These are phyloP conservation scores for button mushroom (Agaricus bisporus) DNA, from an alignment of 768 basidiomycete species.

Conservation along the genomic window DNA sequence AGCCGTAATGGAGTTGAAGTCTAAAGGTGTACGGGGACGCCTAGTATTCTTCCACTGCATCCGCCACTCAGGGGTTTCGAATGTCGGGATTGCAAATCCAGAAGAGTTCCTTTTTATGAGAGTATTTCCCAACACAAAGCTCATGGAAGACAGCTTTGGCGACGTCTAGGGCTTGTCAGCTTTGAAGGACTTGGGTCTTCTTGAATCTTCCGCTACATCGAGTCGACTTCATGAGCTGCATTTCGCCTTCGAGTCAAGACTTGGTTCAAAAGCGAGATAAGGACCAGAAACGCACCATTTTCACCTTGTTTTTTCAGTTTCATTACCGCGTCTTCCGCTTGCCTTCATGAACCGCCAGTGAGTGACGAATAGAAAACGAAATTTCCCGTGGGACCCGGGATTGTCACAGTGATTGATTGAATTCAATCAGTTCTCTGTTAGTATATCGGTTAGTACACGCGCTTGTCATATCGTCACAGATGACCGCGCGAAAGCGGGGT, in stretches of 20 bases:
- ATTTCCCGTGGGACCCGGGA: background rate
- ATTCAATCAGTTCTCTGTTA: slow-evolving; percentile 8
- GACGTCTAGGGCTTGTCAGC: slow-evolving; percentile 53
- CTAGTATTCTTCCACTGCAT: slow-evolving; percentile 97
- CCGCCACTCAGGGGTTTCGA: slow-evolving; percentile 82
- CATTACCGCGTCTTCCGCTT: slow-evolving; percentile 80
- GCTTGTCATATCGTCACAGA: slow-evolving; percentile 5
- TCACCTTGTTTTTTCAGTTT: slow-evolving; percentile 91
- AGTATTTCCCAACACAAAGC: slow-evolving; percentile 32
- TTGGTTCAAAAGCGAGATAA: background rate
- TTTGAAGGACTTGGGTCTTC: slow-evolving; percentile 84
- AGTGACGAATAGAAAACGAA: slow-evolving; percentile 3
- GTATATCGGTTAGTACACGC: slow-evolving; percentile 15
- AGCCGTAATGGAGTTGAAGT: slow-evolving; percentile 69
- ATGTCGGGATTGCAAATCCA: slow-evolving; percentile 91
- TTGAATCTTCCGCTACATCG: slow-evolving; percentile 73
- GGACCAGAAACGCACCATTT: slow-evolving; percentile 53
- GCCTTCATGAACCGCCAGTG: slow-evolving; percentile 46
- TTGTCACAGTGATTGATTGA: too few species aligned
- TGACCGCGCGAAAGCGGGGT: slow-evolving; percentile 14
- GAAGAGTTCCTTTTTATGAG: background rate
- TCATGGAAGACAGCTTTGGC: slow-evolving; percentile 79
- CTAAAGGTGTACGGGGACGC: slow-evolving; percentile 79
- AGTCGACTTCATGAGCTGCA: slow-evolving; percentile 81
- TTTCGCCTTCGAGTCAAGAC: background rate